Evolutionary conservation across 2,329 filamentous ascomycete species (phyloP), one percentile per base, ranked within the genome.

Genomic region (Alternaria sp.): DNA sequence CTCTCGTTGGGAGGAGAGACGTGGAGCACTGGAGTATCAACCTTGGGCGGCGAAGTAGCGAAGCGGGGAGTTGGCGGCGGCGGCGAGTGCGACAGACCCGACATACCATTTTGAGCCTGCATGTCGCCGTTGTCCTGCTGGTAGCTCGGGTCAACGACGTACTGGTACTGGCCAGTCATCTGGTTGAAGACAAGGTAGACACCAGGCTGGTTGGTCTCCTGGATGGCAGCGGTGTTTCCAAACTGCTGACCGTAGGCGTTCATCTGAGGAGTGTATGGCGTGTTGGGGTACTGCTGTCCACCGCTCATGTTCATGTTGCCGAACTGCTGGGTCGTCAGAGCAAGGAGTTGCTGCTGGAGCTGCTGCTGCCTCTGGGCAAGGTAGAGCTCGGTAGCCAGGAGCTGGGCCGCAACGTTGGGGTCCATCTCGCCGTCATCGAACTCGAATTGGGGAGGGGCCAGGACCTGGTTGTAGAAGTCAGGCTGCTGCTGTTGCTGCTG

Each of bases 291-390:
- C 73, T 86, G 84, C 68, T 87, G 84, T 67, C 70, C 67, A 45
- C 68, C 74, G 75, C 86, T 90, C 63, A 97, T 78, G 79, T 86
- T 93, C 82, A 97, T 84, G 69, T 88, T 89, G 50, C 73, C 73
- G 49, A 79, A 79, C 67, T 79, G 76, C 68, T 79, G 77, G n/a
- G 75, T 75, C 75, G 95, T 96, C 23, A 97, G 89, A 69, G 85
- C 92, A 71, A 93, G 88, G 70, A 98, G 87, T 82, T 98, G 94
- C 82, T 97, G 94, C 82, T 98, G 94, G 56, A 98, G 88, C 68
- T 92, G 91, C 83, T 97, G 94, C 82, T 98, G 95, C 82, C 97
- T 94, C 77, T 97, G 93, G 44, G 94, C 93, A 55, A 99, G 87
- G 77, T 96, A 97, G 78, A 96, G 84, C 80, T 97, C 97, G 74